These are phyloP conservation scores for Syzygium malaccense DNA, from an alignment of 441 rosid species.

Conservation along the genomic window DNA sequence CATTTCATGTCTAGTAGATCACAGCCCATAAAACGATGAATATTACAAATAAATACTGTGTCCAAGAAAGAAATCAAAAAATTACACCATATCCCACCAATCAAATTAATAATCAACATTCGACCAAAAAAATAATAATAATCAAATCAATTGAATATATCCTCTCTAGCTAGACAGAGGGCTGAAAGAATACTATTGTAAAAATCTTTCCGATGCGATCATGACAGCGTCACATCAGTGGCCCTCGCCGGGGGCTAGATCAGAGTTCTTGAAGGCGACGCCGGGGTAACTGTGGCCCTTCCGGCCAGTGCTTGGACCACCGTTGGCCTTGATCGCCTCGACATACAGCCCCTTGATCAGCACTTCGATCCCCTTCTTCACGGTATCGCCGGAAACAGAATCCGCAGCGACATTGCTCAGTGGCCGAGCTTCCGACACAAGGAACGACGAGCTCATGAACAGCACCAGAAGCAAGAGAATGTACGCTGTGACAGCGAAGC, in stretches of 20 bases:
- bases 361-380: too few relatives aligned
- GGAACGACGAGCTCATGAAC: too few relatives aligned
- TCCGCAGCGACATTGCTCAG: too few relatives aligned
- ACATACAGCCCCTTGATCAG: too few relatives aligned
- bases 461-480: too few relatives aligned
- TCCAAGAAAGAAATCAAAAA: not conserved
- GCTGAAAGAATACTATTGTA: not conserved
- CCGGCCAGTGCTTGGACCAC: too few relatives aligned
- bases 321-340: too few relatives aligned
- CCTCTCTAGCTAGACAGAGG: not conserved
- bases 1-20: not conserved
- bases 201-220: not conserved
- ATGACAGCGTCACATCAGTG: not conserved
- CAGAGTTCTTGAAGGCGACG: conserved; percentile 1
- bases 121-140: not conserved
- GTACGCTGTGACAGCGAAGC: too few relatives aligned
- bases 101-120: not conserved
- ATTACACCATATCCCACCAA: not conserved
- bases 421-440: too few relatives aligned
- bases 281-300: too few relatives aligned
- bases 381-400: too few relatives aligned
- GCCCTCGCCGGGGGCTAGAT: conserved; percentile 25
- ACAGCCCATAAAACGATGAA: not conserved
- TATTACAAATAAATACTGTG: not conserved
- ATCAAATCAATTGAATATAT: not conserved